Evolutionary conservation across 768 basidiomycete genomes (phyloP).

Genomic region (Candolleomyces eurysporus): DNA sequence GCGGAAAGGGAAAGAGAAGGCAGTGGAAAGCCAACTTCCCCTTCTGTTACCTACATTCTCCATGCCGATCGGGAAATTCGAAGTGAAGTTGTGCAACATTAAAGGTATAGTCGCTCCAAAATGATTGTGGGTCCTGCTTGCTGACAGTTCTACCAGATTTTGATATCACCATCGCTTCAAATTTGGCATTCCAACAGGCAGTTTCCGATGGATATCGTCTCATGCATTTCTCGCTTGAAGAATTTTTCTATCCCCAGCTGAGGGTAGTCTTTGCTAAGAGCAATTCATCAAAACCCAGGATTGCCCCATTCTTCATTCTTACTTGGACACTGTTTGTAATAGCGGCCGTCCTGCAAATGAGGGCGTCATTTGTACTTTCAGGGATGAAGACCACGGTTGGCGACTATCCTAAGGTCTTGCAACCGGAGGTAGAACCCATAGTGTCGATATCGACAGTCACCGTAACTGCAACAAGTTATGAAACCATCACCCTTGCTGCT

Average conservation of each 20-base stretch:
- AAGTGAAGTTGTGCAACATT: slow-evolving; percentile 54
- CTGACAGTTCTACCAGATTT: slow-evolving; percentile 29
- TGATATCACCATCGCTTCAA: slow-evolving; percentile 48
- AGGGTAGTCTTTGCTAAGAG: slow-evolving; percentile 24
- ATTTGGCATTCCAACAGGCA: slow-evolving; percentile 51
- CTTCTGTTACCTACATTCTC: slow-evolving; percentile 71
- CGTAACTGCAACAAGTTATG: too few species aligned
- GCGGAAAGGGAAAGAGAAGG: slow-evolving; percentile 36
- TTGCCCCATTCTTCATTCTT: slow-evolving; percentile 14
- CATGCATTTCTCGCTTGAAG: slow-evolving; percentile 54
- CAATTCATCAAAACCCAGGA: background rate
- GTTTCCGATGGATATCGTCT: slow-evolving; percentile 42
- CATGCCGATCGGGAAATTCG: slow-evolving; percentile 64
- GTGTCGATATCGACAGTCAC: too few species aligned
- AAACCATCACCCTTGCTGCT: background rate
- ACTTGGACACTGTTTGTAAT: slow-evolving; percentile 31
- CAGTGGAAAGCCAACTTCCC: slow-evolving; percentile 27
- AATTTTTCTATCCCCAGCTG: slow-evolving; percentile 57
- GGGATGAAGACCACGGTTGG: too few species aligned
- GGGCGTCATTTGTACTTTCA: too few species aligned
- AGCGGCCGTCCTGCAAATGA: background rate
- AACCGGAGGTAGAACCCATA: too few species aligned
- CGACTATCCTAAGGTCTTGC: too few species aligned
- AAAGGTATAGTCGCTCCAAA: slow-evolving; percentile 42
- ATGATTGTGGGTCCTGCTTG: too few species aligned